Evolutionary conservation across 805 yeast genomes (phyloP), one percentile per base, ranked within the genome.

Genomic region (Tetrapisispora pingtungensis): DNA sequence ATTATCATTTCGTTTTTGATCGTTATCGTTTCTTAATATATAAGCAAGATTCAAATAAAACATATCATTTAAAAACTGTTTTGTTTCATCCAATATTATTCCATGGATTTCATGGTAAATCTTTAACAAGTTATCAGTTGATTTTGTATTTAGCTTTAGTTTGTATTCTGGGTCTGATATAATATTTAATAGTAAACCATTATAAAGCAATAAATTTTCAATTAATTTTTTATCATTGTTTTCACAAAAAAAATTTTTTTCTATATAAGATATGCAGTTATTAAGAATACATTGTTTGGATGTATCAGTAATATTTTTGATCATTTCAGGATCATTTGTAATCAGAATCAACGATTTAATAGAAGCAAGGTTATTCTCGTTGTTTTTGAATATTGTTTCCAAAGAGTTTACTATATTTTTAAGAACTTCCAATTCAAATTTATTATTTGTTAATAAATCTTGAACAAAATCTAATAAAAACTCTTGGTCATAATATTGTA

Each of bases 321-420:
- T 17, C 19, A 43, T 18, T 4, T 22, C 34, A 8, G 20, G 24
- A 19, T 51, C 51, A 36, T 56, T 60, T 19, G 63, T 53, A 12
- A 57, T 18, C 26, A 57, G 41, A n/a, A 59, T 56, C 13, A 57
- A 34, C 20, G 50, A 47, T 43, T 59, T 59, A 13, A 57, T 14
- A 20, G 24, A 4, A 17, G 13, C n/a, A 8, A 19, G 32, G 15
- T 32, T 32, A 18, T 22, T 28, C 15, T 20, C 20, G 8, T 10
- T 10, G 18, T 20, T 12, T 8, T 18, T 30, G 14, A 33, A 20
- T 18, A 40, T 19, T 4, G 18, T 12, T 13, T 33, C n/a, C 13
- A 30, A 30, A 3, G 41, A 33, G 5, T 32, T 13, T 1, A 36
- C 15, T 19, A 36, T 24, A 28, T 19, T 10, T 10, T 20, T 15